Evolutionary conservation across 2,329 filamentous ascomycete genomes (phyloP).

Genomic region (Tolypocladium ovalisporum): DNA sequence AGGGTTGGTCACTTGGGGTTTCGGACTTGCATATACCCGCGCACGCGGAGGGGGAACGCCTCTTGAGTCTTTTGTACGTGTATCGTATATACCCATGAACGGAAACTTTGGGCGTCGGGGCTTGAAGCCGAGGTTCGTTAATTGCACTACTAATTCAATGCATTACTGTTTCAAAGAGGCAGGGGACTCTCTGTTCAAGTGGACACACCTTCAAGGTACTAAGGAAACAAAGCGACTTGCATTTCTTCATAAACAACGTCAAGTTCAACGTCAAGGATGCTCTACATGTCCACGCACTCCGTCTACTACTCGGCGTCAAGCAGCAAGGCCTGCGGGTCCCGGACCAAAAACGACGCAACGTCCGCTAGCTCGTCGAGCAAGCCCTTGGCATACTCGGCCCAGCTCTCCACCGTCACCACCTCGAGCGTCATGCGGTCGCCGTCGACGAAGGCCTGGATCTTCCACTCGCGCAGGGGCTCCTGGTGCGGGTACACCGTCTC

Average conservation of each 20-base stretch:
- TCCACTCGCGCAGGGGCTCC: constrained; percentile 45
- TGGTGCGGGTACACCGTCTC: constrained; percentile 50
- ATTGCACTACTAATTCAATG: background rate
- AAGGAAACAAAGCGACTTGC: background rate
- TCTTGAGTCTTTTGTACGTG: background rate
- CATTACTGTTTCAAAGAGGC: too few species aligned
- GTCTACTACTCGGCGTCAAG: constrained; percentile 3
- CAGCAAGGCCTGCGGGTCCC: constrained; percentile 6
- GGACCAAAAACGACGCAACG: constrained; percentile 7
- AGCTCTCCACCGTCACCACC: constrained; percentile 48
- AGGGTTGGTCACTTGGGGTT: constrained; percentile 1
- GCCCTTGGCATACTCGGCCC: constrained; percentile 37
- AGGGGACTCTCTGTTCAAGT: too few species aligned
- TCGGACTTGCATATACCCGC: constrained; percentile 12
- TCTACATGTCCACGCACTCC: background rate
- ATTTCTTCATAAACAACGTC: too few species aligned
- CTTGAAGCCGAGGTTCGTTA: background rate
- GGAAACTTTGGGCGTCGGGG: background rate
- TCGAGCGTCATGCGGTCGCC: constrained; percentile 43
- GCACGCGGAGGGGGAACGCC: background rate
- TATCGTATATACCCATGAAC: background rate
- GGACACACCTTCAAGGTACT: background rate
- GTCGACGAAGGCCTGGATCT: constrained; percentile 48
- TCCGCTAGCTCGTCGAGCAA: constrained; percentile 39
- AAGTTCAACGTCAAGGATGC: background rate